Base-by-base conservation (phyloP, 2,329 filamentous ascomycete genomes). In the Alternaria brassicae region DNA sequence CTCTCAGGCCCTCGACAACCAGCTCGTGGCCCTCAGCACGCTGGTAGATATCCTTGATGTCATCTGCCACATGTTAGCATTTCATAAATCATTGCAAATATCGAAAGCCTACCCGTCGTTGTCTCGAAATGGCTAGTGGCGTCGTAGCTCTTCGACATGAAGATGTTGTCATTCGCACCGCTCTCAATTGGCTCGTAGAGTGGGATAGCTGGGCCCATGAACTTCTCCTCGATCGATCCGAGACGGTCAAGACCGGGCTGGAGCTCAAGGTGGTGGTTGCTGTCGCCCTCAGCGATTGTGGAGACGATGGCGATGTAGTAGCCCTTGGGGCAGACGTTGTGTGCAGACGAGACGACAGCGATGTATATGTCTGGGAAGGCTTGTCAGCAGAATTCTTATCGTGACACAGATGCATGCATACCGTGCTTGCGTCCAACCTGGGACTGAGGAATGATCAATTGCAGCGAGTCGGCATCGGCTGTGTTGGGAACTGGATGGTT, bases 301-400 rank as follows among this genome's bases (percentile, higher is more conserved):
- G 93, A 97, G 67, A 99, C 94, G 62, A 98, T 99, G 72, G 95
- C 95, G 71, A 99, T 92, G 85, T 96, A 99, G 87, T 97, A 98
- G 62, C 94, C 94, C 86, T 97, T 96, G 73, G 96, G 95, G 83
- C 94, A 98, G 71, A 99, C 96, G 73, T 96, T 98, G 84, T 99
- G 96, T 36, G 93, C 92, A 37, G 92, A 92, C 1, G 93, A 97
- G 60, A 99, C 93, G 78, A 95, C 91, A 57, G 95, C 94, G 76
- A 99, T 90, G 85, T 99, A 99, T 75, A 99, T 93, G 76, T 98
- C 92, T 95, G 21, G 65, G 25, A 7, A 10, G 3, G 10, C n/a
- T 21, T 4, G 10, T 40, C 30, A 60, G 76, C 17, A 71, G 55
- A 44, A 17, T 34, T 1, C 19, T 30, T 6, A 3, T 28, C 37